Conservation (phyloP, 78 protist genomes). For the Chrysochromulina tobinii region DNA sequence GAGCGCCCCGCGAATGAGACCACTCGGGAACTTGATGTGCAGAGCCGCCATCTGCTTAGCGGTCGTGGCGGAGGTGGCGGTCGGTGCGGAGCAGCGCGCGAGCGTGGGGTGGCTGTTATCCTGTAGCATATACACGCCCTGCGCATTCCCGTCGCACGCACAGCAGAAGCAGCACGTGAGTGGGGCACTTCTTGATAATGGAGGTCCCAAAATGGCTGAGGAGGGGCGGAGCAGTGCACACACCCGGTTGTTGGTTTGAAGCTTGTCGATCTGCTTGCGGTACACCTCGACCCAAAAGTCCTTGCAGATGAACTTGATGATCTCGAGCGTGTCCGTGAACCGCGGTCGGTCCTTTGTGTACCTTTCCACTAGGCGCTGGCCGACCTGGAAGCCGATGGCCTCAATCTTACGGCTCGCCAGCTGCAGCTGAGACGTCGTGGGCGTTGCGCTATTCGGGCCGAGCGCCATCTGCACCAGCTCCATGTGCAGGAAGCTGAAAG, state of each 20-base stretch:
- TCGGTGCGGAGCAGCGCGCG: background rate
- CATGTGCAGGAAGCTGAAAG: background rate
- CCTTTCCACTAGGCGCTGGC: conserved; percentile 31
- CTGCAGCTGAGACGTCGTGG: background rate
- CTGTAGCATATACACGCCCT: conserved; percentile 32
- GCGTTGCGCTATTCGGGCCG: background rate
- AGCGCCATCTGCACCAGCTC: background rate
- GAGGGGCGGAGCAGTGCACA: background rate
- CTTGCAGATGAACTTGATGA: conserved; percentile 47
- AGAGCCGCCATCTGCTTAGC: background rate
- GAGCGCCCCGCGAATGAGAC: conserved; percentile 58
- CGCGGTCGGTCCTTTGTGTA: conserved; percentile 13
- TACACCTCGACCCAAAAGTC: conserved; percentile 45
- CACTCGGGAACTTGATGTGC: conserved; percentile 14
- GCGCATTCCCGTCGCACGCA: background rate
- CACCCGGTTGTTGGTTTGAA: conserved; percentile 47
- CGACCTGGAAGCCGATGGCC: conserved; percentile 24
- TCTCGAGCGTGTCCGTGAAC: conserved; percentile 36
- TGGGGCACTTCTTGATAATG: no score
- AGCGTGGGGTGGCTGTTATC: background rate
- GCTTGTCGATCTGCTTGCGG: conserved; percentile 51
- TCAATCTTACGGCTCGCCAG: background rate
- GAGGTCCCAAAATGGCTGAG: background rate
- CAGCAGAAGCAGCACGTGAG: no score
- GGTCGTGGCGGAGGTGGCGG: background rate